These are phyloP conservation scores for Papilionanthe hybrid DNA, from an alignment of 116 monocot genomes.

Conservation along the genomic window DNA sequence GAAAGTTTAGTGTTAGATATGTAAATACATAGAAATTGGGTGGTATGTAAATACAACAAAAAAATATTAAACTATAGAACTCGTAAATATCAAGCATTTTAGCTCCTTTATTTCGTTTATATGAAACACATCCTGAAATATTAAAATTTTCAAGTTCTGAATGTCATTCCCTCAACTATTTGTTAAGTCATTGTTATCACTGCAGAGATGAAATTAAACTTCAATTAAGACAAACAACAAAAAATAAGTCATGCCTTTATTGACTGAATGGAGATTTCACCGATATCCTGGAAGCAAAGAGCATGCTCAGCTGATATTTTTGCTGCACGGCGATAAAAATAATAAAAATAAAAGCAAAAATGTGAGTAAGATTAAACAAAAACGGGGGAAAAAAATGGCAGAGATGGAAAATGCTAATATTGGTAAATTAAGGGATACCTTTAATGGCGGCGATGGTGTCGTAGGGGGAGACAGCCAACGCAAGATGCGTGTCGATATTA, in stretches of 20 bases:
- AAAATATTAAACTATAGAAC: too few species aligned
- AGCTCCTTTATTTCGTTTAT: too few species aligned
- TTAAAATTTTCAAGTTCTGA: too few species aligned
- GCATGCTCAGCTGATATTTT: constrained; percentile 35
- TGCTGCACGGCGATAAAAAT: constrained; percentile 23
- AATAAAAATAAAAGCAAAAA: not conserved
- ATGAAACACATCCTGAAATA: too few species aligned
- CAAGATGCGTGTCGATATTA: constrained; percentile 46
- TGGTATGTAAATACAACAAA: too few species aligned
- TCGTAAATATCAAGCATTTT: too few species aligned
- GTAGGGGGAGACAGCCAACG: constrained; percentile 20
- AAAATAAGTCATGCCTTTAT: constrained; percentile 30
- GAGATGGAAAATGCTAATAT: not conserved
- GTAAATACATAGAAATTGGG: too few species aligned
- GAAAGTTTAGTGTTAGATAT: too few species aligned
- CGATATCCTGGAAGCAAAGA: constrained; percentile 39
- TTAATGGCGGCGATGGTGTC: constrained; percentile 42
- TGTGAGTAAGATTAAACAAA: not conserved
- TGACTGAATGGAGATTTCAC: constrained; percentile 29
- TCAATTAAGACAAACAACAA: not conserved
- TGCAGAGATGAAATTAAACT: not conserved
- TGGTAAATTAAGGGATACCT: constrained; percentile 5
- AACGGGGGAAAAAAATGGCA: not conserved
- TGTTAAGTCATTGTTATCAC: too few species aligned
- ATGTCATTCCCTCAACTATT: too few species aligned